These are phyloP conservation scores for Metschnikowia shivogae DNA, from an alignment of 805 yeast genomes.

Conservation along the genomic window DNA sequence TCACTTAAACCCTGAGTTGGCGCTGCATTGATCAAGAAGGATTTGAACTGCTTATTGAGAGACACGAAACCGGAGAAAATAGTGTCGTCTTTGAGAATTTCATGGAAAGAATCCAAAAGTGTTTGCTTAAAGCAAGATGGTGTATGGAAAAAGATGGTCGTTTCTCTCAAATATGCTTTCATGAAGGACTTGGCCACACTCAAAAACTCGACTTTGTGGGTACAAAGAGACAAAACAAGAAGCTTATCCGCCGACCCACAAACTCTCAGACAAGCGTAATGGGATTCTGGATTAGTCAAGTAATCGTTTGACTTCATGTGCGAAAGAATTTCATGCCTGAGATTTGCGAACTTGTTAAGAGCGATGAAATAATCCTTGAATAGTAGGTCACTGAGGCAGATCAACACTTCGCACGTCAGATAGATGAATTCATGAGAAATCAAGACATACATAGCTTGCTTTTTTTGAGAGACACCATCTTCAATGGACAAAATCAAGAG, in stretches of 20 bases:
- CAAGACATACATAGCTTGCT: constrained; percentile 14
- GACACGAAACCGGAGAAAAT: constrained; percentile 71
- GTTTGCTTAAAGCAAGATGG: constrained; percentile 18
- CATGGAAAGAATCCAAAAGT: constrained; percentile 25
- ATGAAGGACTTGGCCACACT: constrained; percentile 40
- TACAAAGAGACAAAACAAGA: constrained; percentile 47
- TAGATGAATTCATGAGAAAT: constrained; percentile 31
- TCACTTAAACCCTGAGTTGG: constrained; percentile 39
- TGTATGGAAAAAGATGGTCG: constrained; percentile 3
- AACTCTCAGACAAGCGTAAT: constrained; percentile 21
- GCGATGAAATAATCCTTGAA: constrained; percentile 35
- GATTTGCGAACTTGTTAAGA: constrained; percentile 30
- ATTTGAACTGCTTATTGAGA: constrained; percentile 60
- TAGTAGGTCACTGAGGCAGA: constrained; percentile 32
- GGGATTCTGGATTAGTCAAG: constrained; percentile 7
- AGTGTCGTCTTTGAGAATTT: constrained; percentile 41
- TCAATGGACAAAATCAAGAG: constrained; percentile 20
- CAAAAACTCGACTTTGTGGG: constrained; percentile 49
- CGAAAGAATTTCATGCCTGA: constrained; percentile 20
- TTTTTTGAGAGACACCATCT: constrained; percentile 8
- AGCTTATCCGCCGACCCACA: constrained; percentile 47
- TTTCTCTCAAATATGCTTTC: constrained; percentile 26
- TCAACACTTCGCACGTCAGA: constrained; percentile 31
- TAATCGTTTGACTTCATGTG: constrained; percentile 14
- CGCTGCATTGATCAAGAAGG: constrained; percentile 25